These are phyloP conservation scores for Ceratocystis smalleyi DNA, from an alignment of 2,329 filamentous ascomycete genomes.

Conservation along the genomic window DNA sequence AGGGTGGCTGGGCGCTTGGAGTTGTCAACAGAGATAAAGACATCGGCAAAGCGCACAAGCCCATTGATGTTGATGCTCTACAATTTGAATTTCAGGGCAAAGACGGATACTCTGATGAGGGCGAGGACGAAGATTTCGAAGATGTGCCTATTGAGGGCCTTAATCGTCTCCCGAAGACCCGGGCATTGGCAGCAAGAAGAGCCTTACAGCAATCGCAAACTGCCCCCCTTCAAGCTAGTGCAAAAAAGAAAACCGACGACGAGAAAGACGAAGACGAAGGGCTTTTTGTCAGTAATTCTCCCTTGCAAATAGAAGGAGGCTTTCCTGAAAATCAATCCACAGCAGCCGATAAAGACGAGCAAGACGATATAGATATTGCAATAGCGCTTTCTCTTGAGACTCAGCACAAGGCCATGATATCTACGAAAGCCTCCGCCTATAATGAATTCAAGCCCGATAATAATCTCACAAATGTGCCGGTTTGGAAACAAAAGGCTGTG, in stretches of 20 bases:
- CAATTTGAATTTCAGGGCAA: constrained; percentile 41
- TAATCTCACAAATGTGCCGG: constrained; percentile 30
- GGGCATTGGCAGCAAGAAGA: constrained; percentile 2
- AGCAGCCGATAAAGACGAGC: not conserved
- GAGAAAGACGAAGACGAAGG: constrained; percentile 26
- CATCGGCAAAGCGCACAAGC: constrained; percentile 63
- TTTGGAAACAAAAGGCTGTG: constrained; percentile 42
- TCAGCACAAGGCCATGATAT: constrained; percentile 29
- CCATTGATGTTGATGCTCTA: constrained; percentile 74
- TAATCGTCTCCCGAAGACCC: constrained; percentile 58
- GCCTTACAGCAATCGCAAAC: constrained; percentile 19
- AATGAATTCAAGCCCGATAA: constrained; percentile 34
- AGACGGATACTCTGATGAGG: constrained; percentile 44
- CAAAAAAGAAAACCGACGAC: constrained; percentile 17
- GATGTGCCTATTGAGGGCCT: constrained; percentile 84
- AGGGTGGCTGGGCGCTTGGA: constrained; percentile 89
- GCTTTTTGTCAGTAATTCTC: constrained; percentile 36
- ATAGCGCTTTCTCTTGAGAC: constrained; percentile 72
- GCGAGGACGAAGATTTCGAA: constrained; percentile 71
- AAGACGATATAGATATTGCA: constrained; percentile 57
- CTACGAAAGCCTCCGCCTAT: not conserved
- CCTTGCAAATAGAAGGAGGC: constrained; percentile 18
- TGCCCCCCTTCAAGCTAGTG: constrained; percentile 18
- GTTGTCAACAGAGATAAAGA: constrained; percentile 80
- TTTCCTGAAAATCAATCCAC: constrained; percentile 26